These are phyloP conservation scores for Tanacetum coccineum DNA, from an alignment of 129 eudicot genomes.

Conservation along the genomic window DNA sequence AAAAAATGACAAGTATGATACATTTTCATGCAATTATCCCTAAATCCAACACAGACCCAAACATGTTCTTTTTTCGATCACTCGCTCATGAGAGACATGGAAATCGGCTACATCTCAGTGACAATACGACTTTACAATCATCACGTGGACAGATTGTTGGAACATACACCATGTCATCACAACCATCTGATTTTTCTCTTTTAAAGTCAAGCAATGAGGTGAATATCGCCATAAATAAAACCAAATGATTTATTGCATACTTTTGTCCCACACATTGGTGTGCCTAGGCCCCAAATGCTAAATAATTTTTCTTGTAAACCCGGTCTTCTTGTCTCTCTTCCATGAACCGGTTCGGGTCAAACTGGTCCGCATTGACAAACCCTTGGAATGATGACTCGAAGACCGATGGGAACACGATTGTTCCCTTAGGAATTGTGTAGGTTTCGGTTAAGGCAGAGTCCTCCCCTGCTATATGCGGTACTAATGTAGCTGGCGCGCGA, in stretches of 20 bases:
- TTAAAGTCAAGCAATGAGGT: slow-evolving; percentile 65
- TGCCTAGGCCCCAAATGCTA: slow-evolving; percentile 85
- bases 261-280: slow-evolving; percentile 96
- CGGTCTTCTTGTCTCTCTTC: slow-evolving; percentile 69
- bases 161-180: slow-evolving; percentile 76
- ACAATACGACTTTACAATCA: slow-evolving; percentile 66
- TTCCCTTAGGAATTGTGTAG: slow-evolving; percentile 71
- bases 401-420: slow-evolving; percentile 81
- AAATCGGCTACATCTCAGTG: slow-evolving; percentile 40
- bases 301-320: slow-evolving; percentile 55
- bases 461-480: slow-evolving; percentile 83
- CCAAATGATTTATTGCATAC: slow-evolving; percentile 76
- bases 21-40: too few relatives aligned
- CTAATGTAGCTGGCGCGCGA: slow-evolving; percentile 79
- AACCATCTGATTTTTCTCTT: slow-evolving; percentile 68
- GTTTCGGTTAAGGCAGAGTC: slow-evolving; percentile 57
- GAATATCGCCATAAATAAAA: slow-evolving; percentile 75
- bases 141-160: slow-evolving; percentile 89
- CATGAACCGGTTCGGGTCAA: slow-evolving; percentile 87
- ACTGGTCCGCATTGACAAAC: slow-evolving; percentile 61
- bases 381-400: slow-evolving; percentile 89
- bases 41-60: slow-evolving; percentile 18
- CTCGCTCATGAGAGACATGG: slow-evolving; percentile 35
- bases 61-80: slow-evolving; percentile 1
- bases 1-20: too few relatives aligned